A percentile compares a stretch with the other conserved stretches of the same genome.
Conservation (phyloP, 371 early-diverging fungal species). For the Mucor circinelloides region DNA sequence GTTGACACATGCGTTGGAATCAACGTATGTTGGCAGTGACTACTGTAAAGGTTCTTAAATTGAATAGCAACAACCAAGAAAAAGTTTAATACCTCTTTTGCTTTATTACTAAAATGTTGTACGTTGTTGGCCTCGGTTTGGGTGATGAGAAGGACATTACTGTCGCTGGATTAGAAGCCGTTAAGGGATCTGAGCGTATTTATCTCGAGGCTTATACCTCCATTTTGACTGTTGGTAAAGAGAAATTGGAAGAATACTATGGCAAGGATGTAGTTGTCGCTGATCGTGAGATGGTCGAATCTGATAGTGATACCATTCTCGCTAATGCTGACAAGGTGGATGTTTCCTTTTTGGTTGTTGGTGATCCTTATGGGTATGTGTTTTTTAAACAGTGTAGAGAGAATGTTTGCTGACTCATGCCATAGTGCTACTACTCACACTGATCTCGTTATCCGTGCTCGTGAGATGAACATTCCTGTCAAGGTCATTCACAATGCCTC, state of each 20-base stretch:
- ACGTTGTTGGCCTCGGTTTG: slow-evolving; percentile 76
- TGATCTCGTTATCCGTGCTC: slow-evolving; percentile 95
- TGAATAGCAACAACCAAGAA: too few species aligned
- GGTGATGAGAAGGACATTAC: slow-evolving; percentile 96
- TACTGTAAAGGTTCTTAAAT: not conserved
- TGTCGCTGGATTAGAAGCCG: slow-evolving; percentile 93
- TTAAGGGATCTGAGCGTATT: slow-evolving; percentile 85
- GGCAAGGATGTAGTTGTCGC: slow-evolving; percentile 85
- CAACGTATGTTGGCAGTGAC: not conserved
- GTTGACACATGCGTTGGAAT: too few species aligned
- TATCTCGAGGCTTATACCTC: slow-evolving; percentile 99
- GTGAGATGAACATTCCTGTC: slow-evolving; percentile 84
- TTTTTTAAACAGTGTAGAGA: not conserved
- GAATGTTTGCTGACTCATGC: not conserved
- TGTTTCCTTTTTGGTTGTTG: slow-evolving; percentile 98
- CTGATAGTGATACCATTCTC: slow-evolving; percentile 88
- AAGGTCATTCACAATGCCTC: slow-evolving; percentile 98
- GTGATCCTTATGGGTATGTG: slow-evolving; percentile 93
- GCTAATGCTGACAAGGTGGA: slow-evolving; percentile 84
- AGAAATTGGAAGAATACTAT: slow-evolving; percentile 88
- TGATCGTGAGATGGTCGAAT: slow-evolving; percentile 97
- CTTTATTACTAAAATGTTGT: slow-evolving; percentile 13
- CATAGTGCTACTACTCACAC: slow-evolving; percentile 98
- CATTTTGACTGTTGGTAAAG: slow-evolving; percentile 86
- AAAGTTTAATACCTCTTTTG: not conserved